These are phyloP conservation scores for Apiospora pterosperma DNA, from an alignment of 2,329 filamentous ascomycete genomes.

Conservation along the genomic window DNA sequence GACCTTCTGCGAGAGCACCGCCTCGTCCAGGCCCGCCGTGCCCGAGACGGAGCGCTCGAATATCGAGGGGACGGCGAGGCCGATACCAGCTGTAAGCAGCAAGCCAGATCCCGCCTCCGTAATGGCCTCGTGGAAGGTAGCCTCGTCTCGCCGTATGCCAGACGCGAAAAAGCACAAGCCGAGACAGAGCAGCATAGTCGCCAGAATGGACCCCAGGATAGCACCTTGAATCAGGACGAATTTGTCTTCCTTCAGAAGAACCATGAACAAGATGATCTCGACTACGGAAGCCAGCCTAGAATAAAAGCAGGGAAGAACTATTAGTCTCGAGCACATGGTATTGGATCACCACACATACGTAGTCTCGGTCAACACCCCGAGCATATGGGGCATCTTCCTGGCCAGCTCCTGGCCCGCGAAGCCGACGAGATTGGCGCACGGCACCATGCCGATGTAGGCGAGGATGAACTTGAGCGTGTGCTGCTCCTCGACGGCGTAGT, in stretches of 20 bases:
- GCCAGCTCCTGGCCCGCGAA: constrained; percentile 71
- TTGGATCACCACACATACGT: constrained; percentile 37
- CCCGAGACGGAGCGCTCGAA: constrained; percentile 47
- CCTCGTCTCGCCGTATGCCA: constrained; percentile 64
- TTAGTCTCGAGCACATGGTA: not conserved
- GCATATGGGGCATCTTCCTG: constrained; percentile 71
- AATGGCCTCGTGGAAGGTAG: constrained; percentile 70
- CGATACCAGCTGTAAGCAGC: constrained; percentile 70
- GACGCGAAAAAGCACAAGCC: constrained; percentile 78
- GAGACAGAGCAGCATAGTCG: constrained; percentile 76
- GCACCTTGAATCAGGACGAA: constrained; percentile 78
- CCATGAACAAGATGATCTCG: constrained; percentile 79
- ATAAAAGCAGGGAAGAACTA: constrained; percentile 13
- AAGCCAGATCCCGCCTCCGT: constrained; percentile 77
- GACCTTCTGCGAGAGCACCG: constrained; percentile 47
- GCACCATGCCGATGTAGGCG: constrained; percentile 75
- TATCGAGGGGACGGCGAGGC: constrained; percentile 51
- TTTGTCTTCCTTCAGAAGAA: constrained; percentile 46
- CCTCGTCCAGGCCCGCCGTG: constrained; percentile 20
- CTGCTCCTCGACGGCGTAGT: constrained; percentile 35
- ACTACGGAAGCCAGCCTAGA: constrained; percentile 65
- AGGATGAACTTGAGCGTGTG: constrained; percentile 65
- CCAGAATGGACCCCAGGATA: constrained; percentile 78
- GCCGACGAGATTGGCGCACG: constrained; percentile 70
- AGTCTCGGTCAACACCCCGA: constrained; percentile 60